phyloP scores from a whole-genome alignment of 805 yeast genomes.

The Candida oleophila region DNA sequence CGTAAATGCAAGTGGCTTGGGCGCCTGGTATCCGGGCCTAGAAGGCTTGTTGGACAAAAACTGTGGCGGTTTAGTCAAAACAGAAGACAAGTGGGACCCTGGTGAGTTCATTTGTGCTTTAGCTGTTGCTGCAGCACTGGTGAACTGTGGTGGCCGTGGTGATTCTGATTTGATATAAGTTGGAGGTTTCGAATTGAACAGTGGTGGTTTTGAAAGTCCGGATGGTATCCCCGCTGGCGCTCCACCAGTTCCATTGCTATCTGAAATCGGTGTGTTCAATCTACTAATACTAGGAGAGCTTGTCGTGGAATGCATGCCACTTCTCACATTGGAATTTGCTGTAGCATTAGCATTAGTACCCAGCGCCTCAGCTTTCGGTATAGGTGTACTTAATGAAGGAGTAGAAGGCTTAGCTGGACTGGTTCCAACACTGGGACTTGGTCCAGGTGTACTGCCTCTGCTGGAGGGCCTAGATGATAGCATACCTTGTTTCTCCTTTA shows the following conservation, averaged over 20 bases:
- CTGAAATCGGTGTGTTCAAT: neutral
- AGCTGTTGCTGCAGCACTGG: constrained; percentile 9
- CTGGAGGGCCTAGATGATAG: constrained; percentile 19
- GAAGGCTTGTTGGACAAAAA: constrained; percentile 35
- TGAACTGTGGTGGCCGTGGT: constrained; percentile 24
- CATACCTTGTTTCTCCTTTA: constrained; percentile 41
- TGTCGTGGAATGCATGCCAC: neutral
- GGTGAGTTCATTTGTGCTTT: neutral
- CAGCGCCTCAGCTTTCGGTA: constrained; percentile 1
- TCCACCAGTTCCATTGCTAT: neutral
- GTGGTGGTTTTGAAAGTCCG: constrained; percentile 21
- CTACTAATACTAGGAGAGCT: neutral
- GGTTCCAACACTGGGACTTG: constrained; percentile 6
- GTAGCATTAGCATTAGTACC: neutral
- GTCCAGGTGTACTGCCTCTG: constrained; percentile 20
- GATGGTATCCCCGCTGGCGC: constrained; percentile 5
- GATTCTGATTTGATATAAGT: constrained; percentile 16
- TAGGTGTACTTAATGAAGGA: constrained; percentile 1
- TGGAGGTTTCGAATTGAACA: constrained; percentile 24
- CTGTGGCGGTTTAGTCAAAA: constrained; percentile 35
- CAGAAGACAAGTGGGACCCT: constrained; percentile 18
- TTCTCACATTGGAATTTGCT: no score
- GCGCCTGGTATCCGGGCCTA: constrained; percentile 8
- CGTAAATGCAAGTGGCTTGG: constrained; percentile 2
- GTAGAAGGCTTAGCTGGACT: constrained; percentile 1